Percentiles rank a stretch among this genome's conserved stretches.
Evolutionary conservation across 2,329 filamentous ascomycete species (phyloP).

Genomic region (Sporothrix variecibatus): DNA sequence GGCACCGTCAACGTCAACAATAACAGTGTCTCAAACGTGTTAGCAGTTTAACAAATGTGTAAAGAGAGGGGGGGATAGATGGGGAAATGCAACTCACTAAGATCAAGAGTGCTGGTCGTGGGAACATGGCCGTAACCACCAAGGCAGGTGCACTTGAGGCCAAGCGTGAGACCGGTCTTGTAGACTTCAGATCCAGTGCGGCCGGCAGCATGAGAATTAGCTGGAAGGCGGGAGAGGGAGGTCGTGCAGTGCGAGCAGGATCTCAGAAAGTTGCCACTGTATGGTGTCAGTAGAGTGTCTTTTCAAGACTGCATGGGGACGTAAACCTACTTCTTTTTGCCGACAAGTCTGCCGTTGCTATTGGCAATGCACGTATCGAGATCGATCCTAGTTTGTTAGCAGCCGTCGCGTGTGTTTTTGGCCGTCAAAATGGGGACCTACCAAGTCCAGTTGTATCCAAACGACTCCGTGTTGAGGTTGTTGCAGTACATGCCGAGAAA

Average conservation of each 20-base stretch:
- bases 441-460: slow-evolving; percentile 46
- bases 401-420: not conserved
- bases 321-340: slow-evolving; percentile 29
- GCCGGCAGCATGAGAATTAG: not conserved
- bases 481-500: slow-evolving; percentile 46
- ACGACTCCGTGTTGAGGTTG: slow-evolving; percentile 40
- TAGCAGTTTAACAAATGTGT: not conserved
- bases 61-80: not conserved
- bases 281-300: not conserved
- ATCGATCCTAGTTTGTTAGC: slow-evolving; percentile 39
- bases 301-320: not conserved
- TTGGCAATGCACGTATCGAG: slow-evolving; percentile 39
- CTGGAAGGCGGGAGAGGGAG: not conserved
- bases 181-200: slow-evolving; percentile 14
- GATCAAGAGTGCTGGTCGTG: slow-evolving; percentile 30
- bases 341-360: slow-evolving; percentile 32
- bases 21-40: slow-evolving; percentile 37
- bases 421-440: slow-evolving; percentile 28
- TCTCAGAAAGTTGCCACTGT: slow-evolving; percentile 33
- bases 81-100: slow-evolving; percentile 33
- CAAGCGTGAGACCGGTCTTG: slow-evolving; percentile 27
- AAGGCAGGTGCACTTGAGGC: slow-evolving; percentile 34
- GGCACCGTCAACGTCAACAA: slow-evolving; percentile 43
- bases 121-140: slow-evolving; percentile 21
- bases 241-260: slow-evolving; percentile 33